Percentiles rank a stretch among this genome's conserved stretches.
Evolutionary conservation across 176 grass and related monocot species (phyloP).

Genomic region (Triticum aestivum): DNA sequence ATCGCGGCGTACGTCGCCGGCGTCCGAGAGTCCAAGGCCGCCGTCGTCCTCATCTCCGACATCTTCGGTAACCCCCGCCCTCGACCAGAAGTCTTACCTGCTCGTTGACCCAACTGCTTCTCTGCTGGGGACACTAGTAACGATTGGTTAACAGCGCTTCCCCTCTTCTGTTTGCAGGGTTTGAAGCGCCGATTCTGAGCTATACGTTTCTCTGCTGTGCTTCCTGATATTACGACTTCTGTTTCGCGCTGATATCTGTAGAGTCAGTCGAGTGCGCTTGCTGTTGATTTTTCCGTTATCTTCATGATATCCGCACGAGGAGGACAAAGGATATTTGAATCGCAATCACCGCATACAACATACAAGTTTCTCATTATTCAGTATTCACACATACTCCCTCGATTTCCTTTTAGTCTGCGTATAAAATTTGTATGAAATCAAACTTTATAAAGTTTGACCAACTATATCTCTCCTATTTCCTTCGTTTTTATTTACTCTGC

Average conservation of each 20-base stretch:
- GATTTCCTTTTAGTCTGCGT: too few species aligned
- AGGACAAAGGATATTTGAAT: neutral
- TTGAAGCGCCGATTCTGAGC: conserved; percentile 49
- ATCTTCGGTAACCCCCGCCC: conserved; percentile 37
- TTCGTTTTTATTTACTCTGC: too few species aligned
- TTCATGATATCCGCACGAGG: neutral
- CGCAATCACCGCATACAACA: neutral
- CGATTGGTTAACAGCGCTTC: neutral
- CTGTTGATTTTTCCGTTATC: too few species aligned
- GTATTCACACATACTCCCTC: too few species aligned
- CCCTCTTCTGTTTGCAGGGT: neutral
- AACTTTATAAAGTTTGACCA: too few species aligned
- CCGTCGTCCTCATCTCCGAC: conserved; percentile 72
- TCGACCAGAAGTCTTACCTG: too few species aligned
- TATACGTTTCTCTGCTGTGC: neutral
- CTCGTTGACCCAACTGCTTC: too few species aligned
- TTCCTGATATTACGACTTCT: too few species aligned
- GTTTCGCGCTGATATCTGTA: too few species aligned
- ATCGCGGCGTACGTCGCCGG: conserved; percentile 62
- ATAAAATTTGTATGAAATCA: too few species aligned
- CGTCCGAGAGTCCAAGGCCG: conserved; percentile 38
- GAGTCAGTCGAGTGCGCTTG: too few species aligned
- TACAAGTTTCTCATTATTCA: neutral
- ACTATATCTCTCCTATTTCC: too few species aligned
- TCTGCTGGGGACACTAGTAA: neutral